phyloP scores from a whole-genome alignment of 2,329 filamentous ascomycete genomes.

The Ophiostoma sp. region DNA sequence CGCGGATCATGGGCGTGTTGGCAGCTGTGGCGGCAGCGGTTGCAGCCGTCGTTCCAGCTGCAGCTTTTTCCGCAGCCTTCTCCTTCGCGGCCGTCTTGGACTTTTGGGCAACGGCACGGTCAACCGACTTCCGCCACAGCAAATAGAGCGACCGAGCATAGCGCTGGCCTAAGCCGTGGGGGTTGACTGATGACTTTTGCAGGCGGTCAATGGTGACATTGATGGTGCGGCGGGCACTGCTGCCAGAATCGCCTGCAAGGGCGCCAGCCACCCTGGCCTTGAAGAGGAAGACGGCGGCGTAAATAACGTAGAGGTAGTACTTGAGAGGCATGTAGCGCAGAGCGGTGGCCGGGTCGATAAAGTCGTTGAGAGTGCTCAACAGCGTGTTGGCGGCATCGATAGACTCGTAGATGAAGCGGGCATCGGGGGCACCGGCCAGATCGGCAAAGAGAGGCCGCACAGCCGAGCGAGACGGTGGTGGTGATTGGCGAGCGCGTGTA shows the following conservation, averaged over 20 bases:
- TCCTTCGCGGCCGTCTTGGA: constrained; percentile 2
- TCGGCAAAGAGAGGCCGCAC: constrained; percentile 47
- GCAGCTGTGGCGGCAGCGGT: not conserved
- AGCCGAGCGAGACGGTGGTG: constrained; percentile 36
- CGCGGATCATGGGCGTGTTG: not conserved
- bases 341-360: constrained; percentile 58
- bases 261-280: constrained; percentile 63
- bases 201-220: constrained; percentile 60
- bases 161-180: constrained; percentile 60
- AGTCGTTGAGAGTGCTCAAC: constrained; percentile 59
- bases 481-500: constrained; percentile 41
- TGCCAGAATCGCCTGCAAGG: constrained; percentile 55
- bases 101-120: constrained; percentile 9
- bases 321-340: constrained; percentile 65
- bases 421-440: constrained; percentile 61
- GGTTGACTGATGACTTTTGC: constrained; percentile 57
- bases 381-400: constrained; percentile 64
- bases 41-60: not conserved
- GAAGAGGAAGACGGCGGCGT: constrained; percentile 65
- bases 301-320: constrained; percentile 63
- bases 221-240: constrained; percentile 58
- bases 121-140: constrained; percentile 52
- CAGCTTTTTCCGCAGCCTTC: not conserved
- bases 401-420: constrained; percentile 66
- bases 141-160: constrained; percentile 62